These are phyloP conservation scores for Hericium erinaceus DNA, from an alignment of 768 basidiomycete genomes.

Conservation along the genomic window DNA sequence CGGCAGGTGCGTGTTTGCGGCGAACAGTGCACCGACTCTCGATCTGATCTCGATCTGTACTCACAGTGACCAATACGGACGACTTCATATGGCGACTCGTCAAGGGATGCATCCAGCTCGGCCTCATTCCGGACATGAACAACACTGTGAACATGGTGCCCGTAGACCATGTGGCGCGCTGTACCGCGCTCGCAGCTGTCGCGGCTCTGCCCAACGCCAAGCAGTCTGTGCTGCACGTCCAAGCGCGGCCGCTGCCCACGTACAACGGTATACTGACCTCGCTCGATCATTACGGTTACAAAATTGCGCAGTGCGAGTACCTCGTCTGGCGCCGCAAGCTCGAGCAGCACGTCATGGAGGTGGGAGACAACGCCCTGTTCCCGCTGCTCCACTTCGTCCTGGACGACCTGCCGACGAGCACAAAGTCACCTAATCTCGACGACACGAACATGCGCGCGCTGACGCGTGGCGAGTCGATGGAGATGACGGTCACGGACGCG, in stretches of 20 bases:
- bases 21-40: slow-evolving; percentile 16
- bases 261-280: slow-evolving; percentile 81
- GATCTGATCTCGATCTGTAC: not conserved
- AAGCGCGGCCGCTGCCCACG: slow-evolving; percentile 77
- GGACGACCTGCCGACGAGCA: slow-evolving; percentile 94
- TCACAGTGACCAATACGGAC: slow-evolving; percentile 86
- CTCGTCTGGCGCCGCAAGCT: slow-evolving; percentile 84
- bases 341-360: slow-evolving; percentile 91
- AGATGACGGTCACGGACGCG: slow-evolving; percentile 59
- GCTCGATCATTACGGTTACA: slow-evolving; percentile 72
- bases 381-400: slow-evolving; percentile 95
- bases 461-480: slow-evolving; percentile 30
- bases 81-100: slow-evolving; percentile 98
- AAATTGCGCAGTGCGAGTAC: slow-evolving; percentile 75
- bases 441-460: slow-evolving; percentile 74
- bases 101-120: slow-evolving; percentile 98
- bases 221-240: slow-evolving; percentile 71
- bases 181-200: slow-evolving; percentile 65
- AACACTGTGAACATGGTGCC: slow-evolving; percentile 98
- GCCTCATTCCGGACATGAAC: slow-evolving; percentile 92
- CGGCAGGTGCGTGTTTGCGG: slow-evolving; percentile 49
- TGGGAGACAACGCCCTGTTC: slow-evolving; percentile 94
- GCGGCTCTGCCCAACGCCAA: slow-evolving; percentile 34
- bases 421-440: slow-evolving; percentile 86
- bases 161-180: slow-evolving; percentile 89